Percentiles rank a stretch among this genome's conserved stretches.
phyloP scores from a whole-genome alignment of 805 yeast genomes.

The Nakazawaea siamensis region DNA sequence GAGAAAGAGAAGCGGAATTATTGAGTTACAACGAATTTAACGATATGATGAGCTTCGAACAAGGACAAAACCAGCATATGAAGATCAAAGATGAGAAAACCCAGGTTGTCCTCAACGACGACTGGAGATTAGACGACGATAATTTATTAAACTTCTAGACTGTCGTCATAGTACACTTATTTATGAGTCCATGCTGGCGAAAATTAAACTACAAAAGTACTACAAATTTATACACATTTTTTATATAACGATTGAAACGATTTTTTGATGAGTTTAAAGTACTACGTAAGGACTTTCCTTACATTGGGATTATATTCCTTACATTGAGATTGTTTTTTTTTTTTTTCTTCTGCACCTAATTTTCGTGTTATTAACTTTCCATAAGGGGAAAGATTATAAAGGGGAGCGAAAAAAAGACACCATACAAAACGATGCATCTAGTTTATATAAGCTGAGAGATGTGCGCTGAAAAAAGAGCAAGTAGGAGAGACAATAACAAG shows the following conservation, averaged over 20 bases:
- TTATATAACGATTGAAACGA: not conserved
- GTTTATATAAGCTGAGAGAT: no score
- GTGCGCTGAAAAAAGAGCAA: no score
- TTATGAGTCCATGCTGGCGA: no score
- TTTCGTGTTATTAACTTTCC: slow-evolving; percentile 3
- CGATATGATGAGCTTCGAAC: slow-evolving; percentile 11
- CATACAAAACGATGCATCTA: not conserved
- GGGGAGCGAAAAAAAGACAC: not conserved
- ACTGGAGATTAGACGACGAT: slow-evolving; percentile 10
- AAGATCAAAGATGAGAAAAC: not conserved
- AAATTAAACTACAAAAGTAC: no score
- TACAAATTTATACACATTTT: not conserved
- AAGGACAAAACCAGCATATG: not conserved
- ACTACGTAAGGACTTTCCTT: no score
- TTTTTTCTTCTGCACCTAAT: no score
- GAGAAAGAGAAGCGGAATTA: slow-evolving; percentile 11
- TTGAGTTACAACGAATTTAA: slow-evolving; percentile 11
- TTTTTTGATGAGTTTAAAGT: not conserved
- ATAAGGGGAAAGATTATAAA: not conserved
- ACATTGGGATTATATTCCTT: no score
- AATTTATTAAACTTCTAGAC: slow-evolving; percentile 8
- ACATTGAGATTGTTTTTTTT: no score
- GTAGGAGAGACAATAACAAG: no score
- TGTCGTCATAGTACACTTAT: not conserved
- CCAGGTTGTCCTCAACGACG: slow-evolving; percentile 9